Percentiles rank a stretch among this genome's conserved stretches.
Evolutionary conservation across 305 asterid genomes (phyloP).

Genomic region (Fraxinus paxiana): DNA sequence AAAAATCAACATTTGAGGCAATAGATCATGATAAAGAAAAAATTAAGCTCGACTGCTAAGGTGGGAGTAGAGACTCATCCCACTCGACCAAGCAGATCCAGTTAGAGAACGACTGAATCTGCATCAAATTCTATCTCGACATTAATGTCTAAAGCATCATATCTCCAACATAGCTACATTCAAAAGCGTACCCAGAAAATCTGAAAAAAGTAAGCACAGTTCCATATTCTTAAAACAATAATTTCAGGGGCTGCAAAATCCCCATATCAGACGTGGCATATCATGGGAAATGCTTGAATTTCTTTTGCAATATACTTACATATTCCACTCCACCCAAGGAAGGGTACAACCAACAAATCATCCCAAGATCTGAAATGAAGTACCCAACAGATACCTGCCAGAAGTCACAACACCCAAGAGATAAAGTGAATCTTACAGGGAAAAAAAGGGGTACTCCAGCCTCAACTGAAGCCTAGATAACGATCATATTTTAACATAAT

Average conservation of each 20-base stretch:
- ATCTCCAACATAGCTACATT: slow-evolving; percentile 3
- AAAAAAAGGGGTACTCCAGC: background rate
- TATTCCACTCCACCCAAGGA: slow-evolving; percentile 89
- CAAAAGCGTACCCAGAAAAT: background rate
- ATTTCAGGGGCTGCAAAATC: background rate
- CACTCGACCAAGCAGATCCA: background rate
- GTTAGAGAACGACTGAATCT: background rate
- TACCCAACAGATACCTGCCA: slow-evolving; percentile 84
- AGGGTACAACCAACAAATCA: slow-evolving; percentile 95
- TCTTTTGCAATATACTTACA: slow-evolving; percentile 50
- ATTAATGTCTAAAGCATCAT: background rate
- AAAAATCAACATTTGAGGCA: background rate
- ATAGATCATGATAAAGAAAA: background rate
- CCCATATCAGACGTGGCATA: background rate
- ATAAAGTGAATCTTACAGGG: slow-evolving; percentile 8
- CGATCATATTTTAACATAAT: background rate
- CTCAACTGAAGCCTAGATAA: background rate
- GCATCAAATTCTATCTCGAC: slow-evolving; percentile 4
- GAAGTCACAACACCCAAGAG: slow-evolving; percentile 17
- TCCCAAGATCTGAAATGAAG: slow-evolving; percentile 79
- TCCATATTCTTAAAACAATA: background rate
- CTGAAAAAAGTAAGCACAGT: background rate
- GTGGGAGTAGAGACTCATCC: background rate
- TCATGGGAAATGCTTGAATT: background rate
- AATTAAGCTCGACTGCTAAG: background rate